Conservation (phyloP, 345 rosid species). For the Eucalyptus polybractea region DNA sequence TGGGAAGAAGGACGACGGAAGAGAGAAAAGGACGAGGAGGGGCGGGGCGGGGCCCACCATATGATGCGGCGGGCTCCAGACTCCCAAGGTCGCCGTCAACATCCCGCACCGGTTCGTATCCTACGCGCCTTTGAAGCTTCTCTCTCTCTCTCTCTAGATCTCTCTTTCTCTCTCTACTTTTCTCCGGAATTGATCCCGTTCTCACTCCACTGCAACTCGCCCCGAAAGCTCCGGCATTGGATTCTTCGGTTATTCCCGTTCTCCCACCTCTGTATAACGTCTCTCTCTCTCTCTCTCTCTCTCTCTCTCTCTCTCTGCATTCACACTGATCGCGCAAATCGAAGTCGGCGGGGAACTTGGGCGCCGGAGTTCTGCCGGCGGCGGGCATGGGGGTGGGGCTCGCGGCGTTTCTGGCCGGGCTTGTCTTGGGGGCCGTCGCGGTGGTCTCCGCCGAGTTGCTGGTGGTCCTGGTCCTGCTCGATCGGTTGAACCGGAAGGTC, state of each 20-base stretch:
- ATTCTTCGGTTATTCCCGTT: not conserved
- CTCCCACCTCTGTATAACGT: not conserved
- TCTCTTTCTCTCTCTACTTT: not conserved
- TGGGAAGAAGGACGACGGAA: not conserved
- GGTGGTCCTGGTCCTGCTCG: slow-evolving; percentile 12
- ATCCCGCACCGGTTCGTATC: not conserved
- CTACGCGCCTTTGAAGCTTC: not conserved
- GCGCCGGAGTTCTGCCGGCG: not conserved
- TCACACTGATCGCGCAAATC: not conserved
- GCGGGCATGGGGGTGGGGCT: not conserved
- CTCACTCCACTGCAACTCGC: not conserved
- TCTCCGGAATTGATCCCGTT: not conserved
- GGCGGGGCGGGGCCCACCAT: not conserved
- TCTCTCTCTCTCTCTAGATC: not conserved
- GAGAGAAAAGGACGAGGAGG: not conserved
- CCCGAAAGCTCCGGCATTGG: not conserved
- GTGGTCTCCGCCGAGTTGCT: slow-evolving; percentile 14
- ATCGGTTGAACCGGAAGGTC: slow-evolving; percentile 22
- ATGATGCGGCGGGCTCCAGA: not conserved
- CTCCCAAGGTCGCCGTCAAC: not conserved
- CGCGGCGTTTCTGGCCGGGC: slow-evolving; percentile 22
- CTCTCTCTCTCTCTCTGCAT: not conserved
- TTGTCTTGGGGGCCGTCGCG: slow-evolving; percentile 25
- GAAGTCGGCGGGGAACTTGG: not conserved
- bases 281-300: not conserved